phyloP scores from a whole-genome alignment of 768 basidiomycete genomes.

The Lactarius akahatsu region DNA sequence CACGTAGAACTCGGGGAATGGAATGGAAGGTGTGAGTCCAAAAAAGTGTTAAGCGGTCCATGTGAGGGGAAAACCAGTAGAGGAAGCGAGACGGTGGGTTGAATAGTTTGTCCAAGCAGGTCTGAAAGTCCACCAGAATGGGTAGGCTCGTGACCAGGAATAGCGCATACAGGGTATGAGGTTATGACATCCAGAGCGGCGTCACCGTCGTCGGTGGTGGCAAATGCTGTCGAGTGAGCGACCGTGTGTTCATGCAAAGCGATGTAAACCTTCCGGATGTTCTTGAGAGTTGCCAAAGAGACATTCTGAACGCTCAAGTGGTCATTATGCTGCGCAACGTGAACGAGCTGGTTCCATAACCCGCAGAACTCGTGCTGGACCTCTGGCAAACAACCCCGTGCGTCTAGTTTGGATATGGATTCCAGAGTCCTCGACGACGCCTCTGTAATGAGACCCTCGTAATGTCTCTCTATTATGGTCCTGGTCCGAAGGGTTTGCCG shows the following conservation, averaged over 20 bases:
- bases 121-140: background rate
- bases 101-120: background rate
- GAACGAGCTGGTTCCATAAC: conserved; percentile 3
- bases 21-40: no score
- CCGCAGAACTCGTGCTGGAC: conserved; percentile 13
- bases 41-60: background rate
- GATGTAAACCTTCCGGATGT: conserved; percentile 12
- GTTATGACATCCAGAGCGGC: background rate
- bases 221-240: background rate
- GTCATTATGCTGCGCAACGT: background rate
- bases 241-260: background rate
- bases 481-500: background rate
- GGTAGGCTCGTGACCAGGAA: background rate
- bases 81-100: background rate
- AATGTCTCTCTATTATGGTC: background rate
- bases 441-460: background rate
- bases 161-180: background rate
- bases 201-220: background rate
- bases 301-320: background rate
- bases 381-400: background rate
- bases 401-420: conserved; percentile 2
- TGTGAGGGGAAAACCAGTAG: background rate
- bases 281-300: conserved; percentile 1
- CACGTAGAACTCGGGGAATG: no score
- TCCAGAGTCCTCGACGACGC: conserved; percentile 4